phyloP scores from a whole-genome alignment of 2,329 filamentous ascomycete genomes.

The Penicillium olsonii region DNA sequence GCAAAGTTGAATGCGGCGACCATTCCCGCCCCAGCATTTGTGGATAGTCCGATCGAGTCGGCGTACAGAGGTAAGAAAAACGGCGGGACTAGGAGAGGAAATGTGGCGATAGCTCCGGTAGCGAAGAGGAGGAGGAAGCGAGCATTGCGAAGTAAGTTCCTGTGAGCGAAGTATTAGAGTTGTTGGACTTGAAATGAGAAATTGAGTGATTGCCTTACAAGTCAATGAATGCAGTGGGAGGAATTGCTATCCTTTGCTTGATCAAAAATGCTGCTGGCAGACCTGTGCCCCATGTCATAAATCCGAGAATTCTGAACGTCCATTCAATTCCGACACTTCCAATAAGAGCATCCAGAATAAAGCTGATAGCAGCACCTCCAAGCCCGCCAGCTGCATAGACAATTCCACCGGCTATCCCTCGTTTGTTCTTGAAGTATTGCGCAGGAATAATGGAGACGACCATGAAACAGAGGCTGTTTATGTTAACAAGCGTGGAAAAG shows the following conservation, averaged over 20 bases:
- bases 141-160: slow-evolving; percentile 54
- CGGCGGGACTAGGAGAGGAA: slow-evolving; percentile 62
- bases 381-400: slow-evolving; percentile 50
- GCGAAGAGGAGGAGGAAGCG: slow-evolving; percentile 57
- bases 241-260: slow-evolving; percentile 36
- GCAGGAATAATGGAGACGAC: slow-evolving; percentile 51
- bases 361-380: slow-evolving; percentile 56
- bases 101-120: slow-evolving; percentile 58
- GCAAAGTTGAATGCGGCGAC: slow-evolving; percentile 64
- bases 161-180: too few species aligned
- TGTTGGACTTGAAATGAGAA: too few species aligned
- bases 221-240: slow-evolving; percentile 48
- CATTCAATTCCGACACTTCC: slow-evolving; percentile 43
- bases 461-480: slow-evolving; percentile 45
- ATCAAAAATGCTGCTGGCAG: slow-evolving; percentile 59
- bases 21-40: slow-evolving; percentile 57
- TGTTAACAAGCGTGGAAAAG: not conserved
- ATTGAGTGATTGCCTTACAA: too few species aligned
- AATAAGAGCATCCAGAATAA: slow-evolving; percentile 50
- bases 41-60: slow-evolving; percentile 55
- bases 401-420: slow-evolving; percentile 57
- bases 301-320: slow-evolving; percentile 44
- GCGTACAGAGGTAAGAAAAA: slow-evolving; percentile 63
- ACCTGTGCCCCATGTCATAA: slow-evolving; percentile 55
- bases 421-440: slow-evolving; percentile 58